Evolutionary conservation across 2,329 filamentous ascomycete genomes (phyloP).

Genomic region (Sporothrix curviconia): DNA sequence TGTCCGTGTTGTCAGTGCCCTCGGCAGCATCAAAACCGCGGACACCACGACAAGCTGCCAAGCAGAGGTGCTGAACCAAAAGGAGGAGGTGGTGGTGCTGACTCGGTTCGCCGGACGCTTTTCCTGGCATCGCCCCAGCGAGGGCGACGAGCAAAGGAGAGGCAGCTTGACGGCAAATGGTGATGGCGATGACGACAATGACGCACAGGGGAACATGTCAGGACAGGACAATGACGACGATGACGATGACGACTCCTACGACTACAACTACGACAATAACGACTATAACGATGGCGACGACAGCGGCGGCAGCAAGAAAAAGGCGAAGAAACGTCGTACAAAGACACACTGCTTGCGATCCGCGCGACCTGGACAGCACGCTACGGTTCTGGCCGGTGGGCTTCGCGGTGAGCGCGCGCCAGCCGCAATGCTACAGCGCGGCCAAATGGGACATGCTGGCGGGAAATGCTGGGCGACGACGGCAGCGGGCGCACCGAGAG

Average conservation of each 20-base stretch:
- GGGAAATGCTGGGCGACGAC: conserved; percentile 63
- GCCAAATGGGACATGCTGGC: conserved; percentile 71
- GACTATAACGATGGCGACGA: conserved; percentile 26
- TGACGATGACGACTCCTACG: not conserved
- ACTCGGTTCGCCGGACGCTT: conserved; percentile 14
- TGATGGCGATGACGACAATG: conserved; percentile 19
- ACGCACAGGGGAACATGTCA: no score
- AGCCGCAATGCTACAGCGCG: conserved; percentile 52
- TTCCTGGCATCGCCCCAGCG: conserved; percentile 5
- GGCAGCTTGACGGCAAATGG: not conserved
- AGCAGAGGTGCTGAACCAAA: not conserved
- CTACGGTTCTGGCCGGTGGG: conserved; percentile 65
- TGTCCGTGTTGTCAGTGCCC: conserved; percentile 32
- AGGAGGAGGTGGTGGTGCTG: not conserved
- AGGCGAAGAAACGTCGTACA: conserved; percentile 34
- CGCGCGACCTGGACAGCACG: conserved; percentile 57
- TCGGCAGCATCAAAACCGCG: not conserved
- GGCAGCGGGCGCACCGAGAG: conserved; percentile 16
- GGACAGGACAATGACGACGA: conserved; percentile 20
- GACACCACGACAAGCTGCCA: no score
- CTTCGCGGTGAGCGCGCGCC: conserved; percentile 65
- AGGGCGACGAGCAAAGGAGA: not conserved
- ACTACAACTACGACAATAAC: not conserved
- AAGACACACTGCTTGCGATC: conserved; percentile 48
- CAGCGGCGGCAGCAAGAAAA: conserved; percentile 17